Conservation (phyloP, 495 filamentous ascomycete species). For the Cercophora samala region DNA sequence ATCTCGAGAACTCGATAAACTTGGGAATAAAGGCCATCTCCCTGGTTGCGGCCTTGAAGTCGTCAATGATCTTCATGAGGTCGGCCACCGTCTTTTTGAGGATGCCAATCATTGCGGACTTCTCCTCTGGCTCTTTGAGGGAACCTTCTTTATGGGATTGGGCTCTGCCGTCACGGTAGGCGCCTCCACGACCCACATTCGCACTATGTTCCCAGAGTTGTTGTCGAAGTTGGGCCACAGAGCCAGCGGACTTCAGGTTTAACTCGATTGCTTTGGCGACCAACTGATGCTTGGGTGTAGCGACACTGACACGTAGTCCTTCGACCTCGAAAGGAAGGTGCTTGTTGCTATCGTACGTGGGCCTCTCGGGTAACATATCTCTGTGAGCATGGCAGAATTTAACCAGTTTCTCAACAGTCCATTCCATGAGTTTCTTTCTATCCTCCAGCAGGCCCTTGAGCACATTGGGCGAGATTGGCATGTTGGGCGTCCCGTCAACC, state of each 20-base stretch:
- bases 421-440: neutral
- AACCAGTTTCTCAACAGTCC: neutral
- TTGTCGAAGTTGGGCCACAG: neutral
- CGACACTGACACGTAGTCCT: neutral
- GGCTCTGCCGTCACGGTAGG: constrained; percentile 21
- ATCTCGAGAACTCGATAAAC: neutral
- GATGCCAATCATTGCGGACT: too few species aligned
- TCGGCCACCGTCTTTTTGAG: constrained; percentile 19
- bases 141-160: constrained; percentile 8
- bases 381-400: neutral
- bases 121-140: neutral
- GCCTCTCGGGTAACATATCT: neutral
- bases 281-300: neutral
- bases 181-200: neutral
- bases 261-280: neutral
- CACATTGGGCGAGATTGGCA: neutral
- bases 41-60: constrained; percentile 9
- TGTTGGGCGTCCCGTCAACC: neutral
- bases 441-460: neutral
- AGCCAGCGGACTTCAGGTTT: constrained; percentile 10
- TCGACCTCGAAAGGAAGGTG: neutral
- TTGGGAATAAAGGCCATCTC: constrained; percentile 3
- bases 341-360: neutral
- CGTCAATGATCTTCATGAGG: constrained; percentile 15
- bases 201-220: constrained; percentile 11